Evolutionary conservation across 345 rosid species (phyloP).

Genomic region (Brassica rapa): DNA sequence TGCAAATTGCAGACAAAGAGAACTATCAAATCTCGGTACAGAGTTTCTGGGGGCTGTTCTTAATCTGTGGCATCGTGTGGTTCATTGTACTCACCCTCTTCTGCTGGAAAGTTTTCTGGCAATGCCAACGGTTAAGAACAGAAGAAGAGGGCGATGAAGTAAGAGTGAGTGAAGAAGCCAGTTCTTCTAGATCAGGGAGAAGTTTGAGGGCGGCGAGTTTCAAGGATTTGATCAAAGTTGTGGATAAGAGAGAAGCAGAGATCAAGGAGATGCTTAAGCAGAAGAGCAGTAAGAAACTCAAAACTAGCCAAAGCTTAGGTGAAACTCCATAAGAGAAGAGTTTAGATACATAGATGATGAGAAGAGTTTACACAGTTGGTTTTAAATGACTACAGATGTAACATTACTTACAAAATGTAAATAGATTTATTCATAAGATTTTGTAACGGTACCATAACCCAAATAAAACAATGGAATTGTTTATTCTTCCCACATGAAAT

Average conservation of each 20-base stretch:
- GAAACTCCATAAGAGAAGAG: constrained; percentile 36
- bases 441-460: constrained; percentile 1
- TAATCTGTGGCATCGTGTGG: constrained; percentile 72
- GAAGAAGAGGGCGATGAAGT: constrained; percentile 40
- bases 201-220: constrained; percentile 50
- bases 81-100: constrained; percentile 54
- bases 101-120: constrained; percentile 55
- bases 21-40: constrained; percentile 54
- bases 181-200: constrained; percentile 47
- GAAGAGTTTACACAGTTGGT: constrained; percentile 3
- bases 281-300: constrained; percentile 47
- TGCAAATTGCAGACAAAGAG: constrained; percentile 43
- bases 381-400: constrained; percentile 2
- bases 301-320: constrained; percentile 44
- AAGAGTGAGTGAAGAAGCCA: constrained; percentile 46
- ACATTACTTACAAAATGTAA: constrained; percentile 20
- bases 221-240: constrained; percentile 52
- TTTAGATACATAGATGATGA: neutral
- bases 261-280: constrained; percentile 57
- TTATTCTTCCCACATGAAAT: neutral
- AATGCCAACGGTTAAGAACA: constrained; percentile 59
- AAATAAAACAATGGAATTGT: neutral
- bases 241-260: constrained; percentile 62
- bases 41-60: constrained; percentile 93
- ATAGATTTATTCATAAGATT: constrained; percentile 19